Conservation (phyloP, 1,139 yeast genomes). For the Kurtzmaniella quercitrusa region DNA sequence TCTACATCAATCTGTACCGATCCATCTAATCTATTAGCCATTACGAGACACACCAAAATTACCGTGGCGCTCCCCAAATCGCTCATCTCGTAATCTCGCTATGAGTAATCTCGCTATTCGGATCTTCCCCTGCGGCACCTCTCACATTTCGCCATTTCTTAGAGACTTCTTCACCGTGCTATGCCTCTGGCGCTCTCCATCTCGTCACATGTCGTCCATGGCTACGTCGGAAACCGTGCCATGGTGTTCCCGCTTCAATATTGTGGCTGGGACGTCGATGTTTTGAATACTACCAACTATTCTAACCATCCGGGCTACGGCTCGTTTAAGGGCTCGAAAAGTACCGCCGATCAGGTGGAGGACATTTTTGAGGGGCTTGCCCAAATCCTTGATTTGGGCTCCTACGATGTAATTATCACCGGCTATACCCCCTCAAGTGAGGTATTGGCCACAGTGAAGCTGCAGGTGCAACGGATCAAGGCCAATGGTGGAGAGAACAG, state of each 20-base stretch:
- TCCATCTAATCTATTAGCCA: too few relatives aligned
- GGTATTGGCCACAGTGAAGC: slow-evolving; percentile 45
- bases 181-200: slow-evolving; percentile 33
- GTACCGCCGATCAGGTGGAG: slow-evolving; percentile 15
- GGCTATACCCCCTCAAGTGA: slow-evolving; percentile 69
- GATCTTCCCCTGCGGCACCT: neutral
- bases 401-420: slow-evolving; percentile 53
- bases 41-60: too few relatives aligned
- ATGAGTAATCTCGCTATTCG: neutral
- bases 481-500: neutral
- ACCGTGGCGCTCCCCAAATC: too few relatives aligned
- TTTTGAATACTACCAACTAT: slow-evolving; percentile 71
- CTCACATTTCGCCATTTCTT: neutral
- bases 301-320: slow-evolving; percentile 87
- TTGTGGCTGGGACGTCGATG: slow-evolving; percentile 83
- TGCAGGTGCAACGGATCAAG: slow-evolving; percentile 22
- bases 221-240: slow-evolving; percentile 81
- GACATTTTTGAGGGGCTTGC: slow-evolving; percentile 22
- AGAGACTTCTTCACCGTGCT: neutral
- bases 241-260: slow-evolving; percentile 76
- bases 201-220: slow-evolving; percentile 83
- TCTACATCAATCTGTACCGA: too few relatives aligned
- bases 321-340: slow-evolving; percentile 18
- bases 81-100: too few relatives aligned
- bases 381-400: slow-evolving; percentile 18